Evolutionary conservation across 1,284 basidiomycete genomes (phyloP), one percentile per base, ranked within the genome.

Genomic region (Ceratobasidium sp.): DNA sequence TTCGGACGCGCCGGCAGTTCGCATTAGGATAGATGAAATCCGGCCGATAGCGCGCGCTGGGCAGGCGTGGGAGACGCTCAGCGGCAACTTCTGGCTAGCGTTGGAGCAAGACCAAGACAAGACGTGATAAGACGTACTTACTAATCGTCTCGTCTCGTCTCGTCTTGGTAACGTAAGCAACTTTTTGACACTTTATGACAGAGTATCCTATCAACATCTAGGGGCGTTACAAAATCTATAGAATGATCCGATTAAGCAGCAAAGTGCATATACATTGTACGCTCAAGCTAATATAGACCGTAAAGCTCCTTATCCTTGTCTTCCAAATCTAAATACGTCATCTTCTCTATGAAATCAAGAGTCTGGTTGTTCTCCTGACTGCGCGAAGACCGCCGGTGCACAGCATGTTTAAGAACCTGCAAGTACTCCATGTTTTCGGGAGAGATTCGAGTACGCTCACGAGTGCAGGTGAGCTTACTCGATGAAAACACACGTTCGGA

Each of bases 391-490:
- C 52, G 30, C 14, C 52, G 52, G 28, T 55, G 52, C 28, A 55
- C 28, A 32, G 52, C 52, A 30, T 55, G 52, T 36, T 59, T 41
- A n/a, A 39, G 34, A 60, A 60, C 21, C 58, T 60, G 58, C 9
- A 32, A 28, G 18, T 39, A 39, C 28, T 34, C 57, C 57, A 59
- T 59, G 23, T 21, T 60, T 28, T 60, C 43, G 8, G 39, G 57
- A 26, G 57, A n/a, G 14, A 59, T 36, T n/a, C 30, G 57, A 8
- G 14, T 59, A 28, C 57, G 57, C 32, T 43, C 34, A 59, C 34
- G 57, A 34, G 57, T 39, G 57, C 57, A 59, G 14, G 57, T 59
- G 10, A 39, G 18, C 57, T 59, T 59, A 30, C 57, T 59, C 36
- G 57, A 59, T 28, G 30, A 59, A 18, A 59, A 59, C 4, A 59